Conservation (phyloP, 2,329 filamentous ascomycete genomes). For the Trichoderma pleuroti region DNA sequence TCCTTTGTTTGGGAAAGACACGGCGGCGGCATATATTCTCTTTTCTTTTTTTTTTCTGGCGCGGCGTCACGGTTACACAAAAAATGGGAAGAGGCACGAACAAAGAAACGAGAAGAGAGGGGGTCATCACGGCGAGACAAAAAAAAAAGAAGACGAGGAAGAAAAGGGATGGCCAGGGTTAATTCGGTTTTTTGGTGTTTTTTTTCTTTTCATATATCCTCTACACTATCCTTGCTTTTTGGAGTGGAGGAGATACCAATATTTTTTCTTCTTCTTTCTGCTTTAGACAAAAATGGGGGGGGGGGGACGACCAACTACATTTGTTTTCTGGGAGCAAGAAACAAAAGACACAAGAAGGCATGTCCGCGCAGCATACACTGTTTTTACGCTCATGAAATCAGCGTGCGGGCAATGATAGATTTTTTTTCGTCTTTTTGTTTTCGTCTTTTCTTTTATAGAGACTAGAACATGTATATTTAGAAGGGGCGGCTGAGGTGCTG, state of each 20-base stretch:
- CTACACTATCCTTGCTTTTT: neutral
- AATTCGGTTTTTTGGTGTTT: neutral
- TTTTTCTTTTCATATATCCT: neutral
- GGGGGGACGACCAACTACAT: neutral
- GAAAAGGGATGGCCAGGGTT: conserved; percentile 5
- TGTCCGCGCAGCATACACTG: conserved; percentile 2
- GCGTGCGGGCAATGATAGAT: conserved; percentile 14
- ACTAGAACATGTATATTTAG: conserved; percentile 14
- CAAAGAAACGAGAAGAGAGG: neutral
- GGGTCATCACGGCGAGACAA: neutral
- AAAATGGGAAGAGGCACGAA: neutral
- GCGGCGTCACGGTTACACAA: conserved; percentile 3
- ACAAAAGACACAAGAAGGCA: neutral
- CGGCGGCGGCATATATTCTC: neutral
- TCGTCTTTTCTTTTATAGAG: neutral
- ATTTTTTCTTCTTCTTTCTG: neutral
- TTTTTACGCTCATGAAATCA: neutral
- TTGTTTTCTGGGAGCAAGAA: neutral
- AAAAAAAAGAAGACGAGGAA: neutral
- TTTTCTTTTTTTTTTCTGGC: neutral
- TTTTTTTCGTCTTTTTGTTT: neutral
- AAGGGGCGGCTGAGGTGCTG: neutral
- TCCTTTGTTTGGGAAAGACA: conserved; percentile 11
- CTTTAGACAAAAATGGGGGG: conserved; percentile 5
- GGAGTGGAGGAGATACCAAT: conserved; percentile 1